These are phyloP conservation scores for Fusarium mexicanum DNA, from an alignment of 2,329 filamentous ascomycete species.

Conservation along the genomic window DNA sequence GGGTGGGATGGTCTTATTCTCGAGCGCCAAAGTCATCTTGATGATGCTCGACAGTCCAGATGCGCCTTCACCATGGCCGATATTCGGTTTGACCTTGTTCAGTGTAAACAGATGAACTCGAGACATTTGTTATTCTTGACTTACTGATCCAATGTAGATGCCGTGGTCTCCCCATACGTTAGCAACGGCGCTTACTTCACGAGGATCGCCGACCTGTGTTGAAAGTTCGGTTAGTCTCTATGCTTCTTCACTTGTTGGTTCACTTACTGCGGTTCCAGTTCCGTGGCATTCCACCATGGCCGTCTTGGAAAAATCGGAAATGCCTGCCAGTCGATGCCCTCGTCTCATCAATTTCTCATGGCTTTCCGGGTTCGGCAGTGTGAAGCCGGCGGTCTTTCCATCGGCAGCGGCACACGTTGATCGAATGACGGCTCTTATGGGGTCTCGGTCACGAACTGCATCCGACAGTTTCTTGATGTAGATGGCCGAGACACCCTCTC, in stretches of 20 bases:
- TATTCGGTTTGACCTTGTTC: not conserved
- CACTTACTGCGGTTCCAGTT: constrained; percentile 3
- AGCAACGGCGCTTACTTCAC: constrained; percentile 6
- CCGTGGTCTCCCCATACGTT: constrained; percentile 4
- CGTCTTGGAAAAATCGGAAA: constrained; percentile 5
- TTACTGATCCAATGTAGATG: constrained; percentile 7
- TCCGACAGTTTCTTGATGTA: constrained; percentile 7
- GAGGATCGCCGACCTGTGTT: constrained; percentile 5
- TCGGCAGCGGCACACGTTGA: constrained; percentile 5
- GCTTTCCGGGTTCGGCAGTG: constrained; percentile 2
- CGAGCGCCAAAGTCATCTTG: constrained; percentile 8
- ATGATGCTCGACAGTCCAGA: constrained; percentile 9
- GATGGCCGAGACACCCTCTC: constrained; percentile 8
- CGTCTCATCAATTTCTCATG: constrained; percentile 10
- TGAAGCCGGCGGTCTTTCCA: constrained; percentile 4
- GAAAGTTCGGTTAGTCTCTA: not conserved
- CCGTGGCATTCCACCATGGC: constrained; percentile 4
- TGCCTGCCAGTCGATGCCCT: constrained; percentile 2
- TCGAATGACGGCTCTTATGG: constrained; percentile 7
- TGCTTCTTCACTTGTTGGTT: not conserved
- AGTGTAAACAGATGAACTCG: not conserved
- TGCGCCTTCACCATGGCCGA: constrained; percentile 7
- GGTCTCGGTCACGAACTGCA: constrained; percentile 9
- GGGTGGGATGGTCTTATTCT: constrained; percentile 6
- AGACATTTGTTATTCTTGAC: not conserved